Conservation (phyloP, 2,329 filamentous ascomycete genomes). For the Xylariaceae sp. region DNA sequence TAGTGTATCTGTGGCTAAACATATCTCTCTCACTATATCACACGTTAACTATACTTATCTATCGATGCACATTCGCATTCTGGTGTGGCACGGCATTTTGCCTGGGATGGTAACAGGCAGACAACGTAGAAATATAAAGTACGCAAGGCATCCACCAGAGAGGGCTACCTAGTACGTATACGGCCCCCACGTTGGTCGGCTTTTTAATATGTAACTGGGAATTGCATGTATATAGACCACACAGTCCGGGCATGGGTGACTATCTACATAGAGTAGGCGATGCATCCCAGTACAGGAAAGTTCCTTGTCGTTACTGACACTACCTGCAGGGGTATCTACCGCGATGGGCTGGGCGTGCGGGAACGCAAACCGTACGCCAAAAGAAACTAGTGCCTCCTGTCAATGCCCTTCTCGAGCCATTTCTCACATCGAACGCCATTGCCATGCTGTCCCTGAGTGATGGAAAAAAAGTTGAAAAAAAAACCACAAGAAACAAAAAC, state of each 20-base stretch:
- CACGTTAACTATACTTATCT: no score
- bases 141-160: no score
- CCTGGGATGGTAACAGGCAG: no score
- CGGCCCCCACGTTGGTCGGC: no score
- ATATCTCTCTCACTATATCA: no score
- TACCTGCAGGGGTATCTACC: slow-evolving; percentile 19
- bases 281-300: background rate
- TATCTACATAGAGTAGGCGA: slow-evolving; percentile 9
- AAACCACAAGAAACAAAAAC: slow-evolving; percentile 15
- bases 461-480: background rate
- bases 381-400: slow-evolving; percentile 36
- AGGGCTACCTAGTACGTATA: no score
- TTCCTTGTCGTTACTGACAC: slow-evolving; percentile 9
- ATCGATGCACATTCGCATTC: no score
- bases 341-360: slow-evolving; percentile 14
- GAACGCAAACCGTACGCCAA: slow-evolving; percentile 34
- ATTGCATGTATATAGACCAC: no score
- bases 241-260: background rate
- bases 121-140: no score
- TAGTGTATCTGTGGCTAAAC: no score
- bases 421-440: slow-evolving; percentile 35
- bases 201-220: no score
- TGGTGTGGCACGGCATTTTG: no score
- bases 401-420: slow-evolving; percentile 30
- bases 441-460: slow-evolving; percentile 37